A percentile compares a stretch with the other conserved stretches of the same genome.
phyloP scores from a whole-genome alignment of 176 grass and related monocot species.

The Calamus simplicifolius region DNA sequence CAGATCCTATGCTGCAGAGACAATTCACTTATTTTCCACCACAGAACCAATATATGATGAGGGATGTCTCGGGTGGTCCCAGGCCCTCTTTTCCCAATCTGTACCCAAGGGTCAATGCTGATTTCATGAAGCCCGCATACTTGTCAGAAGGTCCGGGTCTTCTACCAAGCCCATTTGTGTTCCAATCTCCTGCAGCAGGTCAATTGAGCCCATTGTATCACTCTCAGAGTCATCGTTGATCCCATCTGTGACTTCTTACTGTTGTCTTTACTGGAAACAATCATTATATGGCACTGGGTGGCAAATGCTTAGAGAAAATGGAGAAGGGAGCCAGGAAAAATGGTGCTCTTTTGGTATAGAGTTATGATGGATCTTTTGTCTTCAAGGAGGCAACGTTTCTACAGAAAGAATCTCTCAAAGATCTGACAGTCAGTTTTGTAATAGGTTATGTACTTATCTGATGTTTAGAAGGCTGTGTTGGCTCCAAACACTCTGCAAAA shows the following conservation, averaged over 20 bases:
- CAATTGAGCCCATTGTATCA: constrained; percentile 57
- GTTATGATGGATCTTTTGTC: too few species aligned
- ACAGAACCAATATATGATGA: constrained; percentile 33
- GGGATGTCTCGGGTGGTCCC: constrained; percentile 35
- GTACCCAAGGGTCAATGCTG: constrained; percentile 31
- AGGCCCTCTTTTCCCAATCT: constrained; percentile 30
- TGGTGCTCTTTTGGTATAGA: too few species aligned
- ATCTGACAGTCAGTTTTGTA: too few species aligned
- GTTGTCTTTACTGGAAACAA: too few species aligned
- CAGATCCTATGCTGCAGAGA: constrained; percentile 23
- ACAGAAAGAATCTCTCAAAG: too few species aligned
- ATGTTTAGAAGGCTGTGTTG: too few species aligned
- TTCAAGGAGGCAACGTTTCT: too few species aligned
- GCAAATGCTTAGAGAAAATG: too few species aligned
- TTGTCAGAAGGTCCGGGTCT: constrained; percentile 27
- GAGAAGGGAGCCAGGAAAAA: too few species aligned
- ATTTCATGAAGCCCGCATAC: constrained; percentile 38
- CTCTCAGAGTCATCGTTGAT: constrained; percentile 38
- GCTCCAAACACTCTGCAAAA: too few species aligned
- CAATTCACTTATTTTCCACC: constrained; percentile 58
- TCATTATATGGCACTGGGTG: too few species aligned
- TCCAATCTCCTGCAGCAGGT: constrained; percentile 38
- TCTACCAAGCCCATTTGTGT: constrained; percentile 27
- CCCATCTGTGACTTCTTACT: constrained; percentile 6
- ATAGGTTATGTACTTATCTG: too few species aligned